Evolutionary conservation across 345 rosid genomes (phyloP), one percentile per base, ranked within the genome.

Genomic region (Citrus maxima): DNA sequence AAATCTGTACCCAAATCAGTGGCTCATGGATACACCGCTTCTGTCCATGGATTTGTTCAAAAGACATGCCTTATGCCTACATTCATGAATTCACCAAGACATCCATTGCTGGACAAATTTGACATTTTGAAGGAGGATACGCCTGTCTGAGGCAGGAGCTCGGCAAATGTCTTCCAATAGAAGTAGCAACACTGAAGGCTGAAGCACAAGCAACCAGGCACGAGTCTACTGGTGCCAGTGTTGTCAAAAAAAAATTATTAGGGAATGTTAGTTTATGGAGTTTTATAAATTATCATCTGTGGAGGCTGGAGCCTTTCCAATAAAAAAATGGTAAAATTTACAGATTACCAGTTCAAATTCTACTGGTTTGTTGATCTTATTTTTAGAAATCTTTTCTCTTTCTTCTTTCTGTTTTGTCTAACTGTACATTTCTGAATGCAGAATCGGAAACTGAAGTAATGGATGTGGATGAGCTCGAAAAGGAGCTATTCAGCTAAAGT

Each of bases 401-500:
- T 38, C 8, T 7, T 34, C 19, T 34, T 38, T 28, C 25, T 67
- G 64, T 14, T 46, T 25, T 64, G 54, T 74, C 67, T 72, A 80
- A 78, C 70, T 6, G 16, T 16, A 8, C 30, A 28, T 35, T 84
- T 34, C 67, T 73, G 51, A 10, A 10, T 80, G 84, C 90, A 91
- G 35, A 81, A 80, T 70, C 77, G 5, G 35, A 34, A 34, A 34
- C 35, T 34, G 35, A 34, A 34, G 35, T 34, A 34, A 34, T 34
- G 72, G 91, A 91, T 73, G 77, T 84, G 77, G 68, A 78, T 69
- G 89, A 86, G 32, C 80, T 88, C 6, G 93, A 89, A 82, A 86
- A 64, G 78, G 88, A 89, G 76, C 54, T 91, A 54, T 88, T 87
- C 72, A 72, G 88, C 34, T 40, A 91, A 87, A 88, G 95, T 91